Percentiles rank a stretch among this genome's conserved stretches.
Evolutionary conservation across 1,284 basidiomycete genomes (phyloP).

Genomic region (Vanrija pseudolonga): DNA sequence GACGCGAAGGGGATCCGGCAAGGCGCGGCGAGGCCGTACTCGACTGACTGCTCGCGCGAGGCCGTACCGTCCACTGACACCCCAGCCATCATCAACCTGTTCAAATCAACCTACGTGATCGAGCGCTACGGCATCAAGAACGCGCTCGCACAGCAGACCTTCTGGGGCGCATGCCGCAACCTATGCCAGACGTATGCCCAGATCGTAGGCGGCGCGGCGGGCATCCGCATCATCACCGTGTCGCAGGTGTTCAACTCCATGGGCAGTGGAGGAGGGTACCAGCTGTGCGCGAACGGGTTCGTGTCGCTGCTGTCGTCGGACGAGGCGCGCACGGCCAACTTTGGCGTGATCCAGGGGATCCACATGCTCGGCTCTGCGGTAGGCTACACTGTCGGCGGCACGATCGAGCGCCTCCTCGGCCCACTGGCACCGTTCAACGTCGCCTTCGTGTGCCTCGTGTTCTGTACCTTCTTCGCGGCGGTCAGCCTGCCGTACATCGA

Average conservation of each 20-base stretch:
- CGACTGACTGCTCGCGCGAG: neutral
- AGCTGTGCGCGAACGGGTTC: constrained; percentile 39
- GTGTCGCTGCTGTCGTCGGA: constrained; percentile 28
- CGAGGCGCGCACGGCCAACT: constrained; percentile 38
- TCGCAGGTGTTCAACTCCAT: constrained; percentile 46
- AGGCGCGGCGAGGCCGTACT: too few species aligned
- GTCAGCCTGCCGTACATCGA: constrained; percentile 44
- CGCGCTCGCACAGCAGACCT: constrained; percentile 46
- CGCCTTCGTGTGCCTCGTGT: constrained; percentile 36
- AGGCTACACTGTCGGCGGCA: constrained; percentile 33
- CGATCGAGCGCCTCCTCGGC: constrained; percentile 28
- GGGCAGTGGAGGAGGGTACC: constrained; percentile 42
- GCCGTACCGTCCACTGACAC: neutral
- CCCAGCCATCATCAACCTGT: constrained; percentile 41
- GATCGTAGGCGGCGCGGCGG: constrained; percentile 24
- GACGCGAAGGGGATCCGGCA: too few species aligned
- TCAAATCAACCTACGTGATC: constrained; percentile 42
- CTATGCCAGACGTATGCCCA: constrained; percentile 40
- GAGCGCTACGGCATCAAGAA: constrained; percentile 34
- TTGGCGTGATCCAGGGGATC: constrained; percentile 42
- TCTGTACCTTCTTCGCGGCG: constrained; percentile 40
- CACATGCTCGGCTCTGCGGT: constrained; percentile 33
- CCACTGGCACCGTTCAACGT: constrained; percentile 40
- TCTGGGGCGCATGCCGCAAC: constrained; percentile 42
- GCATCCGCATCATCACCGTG: constrained; percentile 36